Percentiles rank a stretch among this genome's conserved stretches.
Conservation (phyloP, 2,329 filamentous ascomycete genomes). For the Fusarium brevicatenulatum region DNA sequence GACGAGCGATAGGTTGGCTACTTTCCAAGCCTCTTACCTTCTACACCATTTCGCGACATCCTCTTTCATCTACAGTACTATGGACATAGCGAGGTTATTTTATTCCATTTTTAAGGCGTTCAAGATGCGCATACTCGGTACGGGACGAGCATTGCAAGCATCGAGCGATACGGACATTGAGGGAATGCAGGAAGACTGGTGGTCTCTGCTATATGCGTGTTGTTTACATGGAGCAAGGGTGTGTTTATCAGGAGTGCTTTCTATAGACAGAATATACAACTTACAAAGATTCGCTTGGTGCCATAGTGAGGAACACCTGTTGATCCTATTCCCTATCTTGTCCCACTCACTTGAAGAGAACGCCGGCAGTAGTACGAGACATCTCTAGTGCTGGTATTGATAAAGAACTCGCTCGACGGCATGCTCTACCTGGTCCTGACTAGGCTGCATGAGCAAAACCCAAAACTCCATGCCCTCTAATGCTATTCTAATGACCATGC, state of each 20-base stretch:
- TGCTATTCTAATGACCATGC: constrained; percentile 21
- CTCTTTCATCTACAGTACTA: constrained; percentile 32
- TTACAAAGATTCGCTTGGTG: not conserved
- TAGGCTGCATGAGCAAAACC: not conserved
- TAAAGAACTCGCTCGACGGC: not conserved
- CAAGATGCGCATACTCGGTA: constrained; percentile 20
- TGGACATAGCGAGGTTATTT: constrained; percentile 41
- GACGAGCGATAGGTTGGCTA: not conserved
- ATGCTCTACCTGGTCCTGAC: not conserved
- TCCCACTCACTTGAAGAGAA: not conserved
- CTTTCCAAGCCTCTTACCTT: not conserved
- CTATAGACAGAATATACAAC: constrained; percentile 22
- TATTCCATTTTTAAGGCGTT: constrained; percentile 37
- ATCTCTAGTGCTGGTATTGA: not conserved
- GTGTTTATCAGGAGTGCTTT: constrained; percentile 26
- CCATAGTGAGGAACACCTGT: not conserved
- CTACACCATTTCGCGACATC: constrained; percentile 2
- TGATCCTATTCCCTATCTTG: not conserved
- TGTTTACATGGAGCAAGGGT: constrained; percentile 35
- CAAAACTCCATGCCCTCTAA: constrained; percentile 30
- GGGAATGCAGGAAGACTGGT: constrained; percentile 17
- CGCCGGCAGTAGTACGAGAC: not conserved
- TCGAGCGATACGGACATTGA: constrained; percentile 17
- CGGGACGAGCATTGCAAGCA: constrained; percentile 15
- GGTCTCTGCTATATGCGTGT: constrained; percentile 21